These are phyloP conservation scores for Penicillium argentinense DNA, from an alignment of 495 filamentous ascomycete species.

Conservation along the genomic window DNA sequence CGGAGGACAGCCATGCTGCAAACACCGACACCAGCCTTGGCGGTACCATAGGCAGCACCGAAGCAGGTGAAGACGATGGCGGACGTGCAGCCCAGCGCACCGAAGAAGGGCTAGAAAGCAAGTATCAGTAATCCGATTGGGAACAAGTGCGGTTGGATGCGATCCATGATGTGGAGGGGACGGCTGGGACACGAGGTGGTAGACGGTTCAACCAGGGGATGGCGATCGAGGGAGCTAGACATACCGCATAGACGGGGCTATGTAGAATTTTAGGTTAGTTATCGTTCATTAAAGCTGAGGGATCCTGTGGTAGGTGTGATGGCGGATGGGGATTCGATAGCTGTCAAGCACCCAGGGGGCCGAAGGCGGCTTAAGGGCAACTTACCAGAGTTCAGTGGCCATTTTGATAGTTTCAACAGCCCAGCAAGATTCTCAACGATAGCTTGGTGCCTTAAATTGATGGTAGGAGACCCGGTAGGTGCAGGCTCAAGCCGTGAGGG, in stretches of 20 bases:
- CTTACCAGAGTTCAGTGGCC: conserved; percentile 68
- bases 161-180: conserved; percentile 14
- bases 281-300: conserved; percentile 15
- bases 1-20: conserved; percentile 96
- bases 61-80: conserved; percentile 99
- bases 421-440: conserved; percentile 11
- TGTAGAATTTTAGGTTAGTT: conserved; percentile 41
- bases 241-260: conserved; percentile 98
- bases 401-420: conserved; percentile 43
- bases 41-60: conserved; percentile 96
- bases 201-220: conserved; percentile 6
- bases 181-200: conserved; percentile 17
- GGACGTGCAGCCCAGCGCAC: conserved; percentile 97
- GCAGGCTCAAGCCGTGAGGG: conserved; percentile 25
- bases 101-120: conserved; percentile 85
- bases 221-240: conserved; percentile 43
- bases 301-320: conserved; percentile 5
- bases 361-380: conserved; percentile 35
- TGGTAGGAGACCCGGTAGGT: conserved; percentile 19
- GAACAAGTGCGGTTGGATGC: background rate
- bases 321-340: conserved; percentile 28
- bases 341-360: conserved; percentile 28
- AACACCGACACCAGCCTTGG: conserved; percentile 98
- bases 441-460: conserved; percentile 19
- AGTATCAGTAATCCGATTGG: conserved; percentile 27